These are phyloP conservation scores for Nakaseomyces glabratus DNA, from an alignment of 1,139 yeast genomes.

Conservation along the genomic window DNA sequence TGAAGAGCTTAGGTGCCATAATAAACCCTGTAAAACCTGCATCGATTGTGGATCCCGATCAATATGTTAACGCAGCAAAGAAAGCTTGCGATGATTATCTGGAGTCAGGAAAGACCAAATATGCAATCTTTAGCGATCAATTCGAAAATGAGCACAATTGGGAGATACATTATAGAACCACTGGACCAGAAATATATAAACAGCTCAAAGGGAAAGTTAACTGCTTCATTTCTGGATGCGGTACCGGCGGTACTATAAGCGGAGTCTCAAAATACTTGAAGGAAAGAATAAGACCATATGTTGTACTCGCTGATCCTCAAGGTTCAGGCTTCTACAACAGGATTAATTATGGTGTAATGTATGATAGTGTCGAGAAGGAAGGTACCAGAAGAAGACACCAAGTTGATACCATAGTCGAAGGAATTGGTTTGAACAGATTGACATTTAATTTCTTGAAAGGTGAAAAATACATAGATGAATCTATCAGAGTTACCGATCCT, in stretches of 20 bases:
- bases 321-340: conserved; percentile 87
- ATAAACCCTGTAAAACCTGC: conserved; percentile 93
- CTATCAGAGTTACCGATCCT: conserved; percentile 66
- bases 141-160: conserved; percentile 90
- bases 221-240: conserved; percentile 67
- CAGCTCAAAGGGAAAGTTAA: conserved; percentile 62
- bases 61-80: conserved; percentile 84
- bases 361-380: conserved; percentile 77
- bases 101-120: conserved; percentile 39
- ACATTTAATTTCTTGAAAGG: conserved; percentile 75
- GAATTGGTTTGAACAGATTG: conserved; percentile 81
- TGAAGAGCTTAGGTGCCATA: conserved; percentile 69
- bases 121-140: conserved; percentile 73
- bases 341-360: conserved; percentile 87
- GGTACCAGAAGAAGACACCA: conserved; percentile 94
- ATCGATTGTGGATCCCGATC: conserved; percentile 85
- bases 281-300: conserved; percentile 36
- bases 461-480: conserved; percentile 62
- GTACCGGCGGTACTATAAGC: conserved; percentile 47
- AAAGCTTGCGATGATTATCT: conserved; percentile 42
- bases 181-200: conserved; percentile 81
- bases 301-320: conserved; percentile 85
- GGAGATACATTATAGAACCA: conserved; percentile 69
- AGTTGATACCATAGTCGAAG: conserved; percentile 90
- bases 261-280: conserved; percentile 76